Evolutionary conservation across 192 early-diverging fungal genomes (phyloP), one percentile per base, ranked within the genome.

Genomic region (Phlyctochytrium bullatum): DNA sequence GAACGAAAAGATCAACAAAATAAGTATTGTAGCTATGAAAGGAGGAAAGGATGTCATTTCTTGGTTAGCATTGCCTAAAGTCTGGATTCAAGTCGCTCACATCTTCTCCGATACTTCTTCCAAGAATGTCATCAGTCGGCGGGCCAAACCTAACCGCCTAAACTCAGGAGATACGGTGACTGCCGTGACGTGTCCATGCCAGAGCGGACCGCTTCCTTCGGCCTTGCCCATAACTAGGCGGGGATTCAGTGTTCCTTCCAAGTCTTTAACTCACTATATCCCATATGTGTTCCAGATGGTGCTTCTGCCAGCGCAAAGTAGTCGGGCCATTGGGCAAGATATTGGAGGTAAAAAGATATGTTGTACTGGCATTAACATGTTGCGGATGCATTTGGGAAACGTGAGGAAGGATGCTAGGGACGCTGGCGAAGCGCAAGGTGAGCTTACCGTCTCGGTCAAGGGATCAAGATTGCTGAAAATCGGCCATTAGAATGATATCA

Each of bases 141-240:
- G 82, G 2, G 92, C 97, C 0, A 99, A 85, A 2, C 95, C 94
- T 66, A 97, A 75, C 14, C 95, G 86, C 35, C 97, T 89, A 71
- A 90, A 97, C 71, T 97, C 94, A 20, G 97, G 94, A 0, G 92
- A 92, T 0, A 99, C 97, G 2, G 97, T 97, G 34, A 99, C 83
- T 6, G 97, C 97, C 1, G 97, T 97, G 31, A 99, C 97, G 69
- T 99, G 97, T 3, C 97, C 97, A 72, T 99, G 97, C 95, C 95
- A 97, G 30, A 91, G 83, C 62, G 89, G 87, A 34, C 83, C 86
- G 0, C 75, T 80, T 58, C 95, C 97, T 72, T 99, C 97, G 14
- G 93, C 92, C 70, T 99, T 99, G 33, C 94, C 94, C 91, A 99
- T 96, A 23, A 95, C 89, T 80, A 67, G 35, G 1, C 17, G 17